Conservation (phyloP, 177 flowering plant species). For the Vitis hybrid region DNA sequence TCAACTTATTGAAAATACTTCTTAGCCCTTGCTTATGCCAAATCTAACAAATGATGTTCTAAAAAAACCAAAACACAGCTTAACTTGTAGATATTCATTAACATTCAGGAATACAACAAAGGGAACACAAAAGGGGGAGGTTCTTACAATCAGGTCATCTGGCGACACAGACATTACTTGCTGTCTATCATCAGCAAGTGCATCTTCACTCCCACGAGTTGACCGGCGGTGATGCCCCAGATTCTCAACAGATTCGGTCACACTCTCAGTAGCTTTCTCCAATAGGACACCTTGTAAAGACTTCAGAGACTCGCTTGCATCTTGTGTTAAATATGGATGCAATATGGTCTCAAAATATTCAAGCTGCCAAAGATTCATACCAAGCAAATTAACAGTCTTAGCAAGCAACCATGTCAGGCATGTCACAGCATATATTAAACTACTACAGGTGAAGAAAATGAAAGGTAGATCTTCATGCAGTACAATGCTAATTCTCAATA, state of each 20-base stretch:
- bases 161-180: constrained; percentile 77
- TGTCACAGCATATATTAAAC: neutral
- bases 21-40: too few species aligned
- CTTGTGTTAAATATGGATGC: constrained; percentile 78
- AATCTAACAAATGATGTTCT: too few species aligned
- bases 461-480: neutral
- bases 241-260: constrained; percentile 61
- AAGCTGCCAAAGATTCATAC: constrained; percentile 59
- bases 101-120: neutral
- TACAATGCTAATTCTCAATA: neutral
- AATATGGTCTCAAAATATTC: constrained; percentile 93
- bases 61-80: too few species aligned
- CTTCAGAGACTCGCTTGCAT: constrained; percentile 84
- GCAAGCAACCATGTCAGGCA: neutral
- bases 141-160: constrained; percentile 92
- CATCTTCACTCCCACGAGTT: constrained; percentile 96
- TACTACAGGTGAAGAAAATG: neutral
- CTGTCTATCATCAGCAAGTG: constrained; percentile 70
- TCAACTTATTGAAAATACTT: too few species aligned
- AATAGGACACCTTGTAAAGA: constrained; percentile 78
- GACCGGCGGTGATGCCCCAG: constrained; percentile 81
- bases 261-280: constrained; percentile 87
- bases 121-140: neutral
- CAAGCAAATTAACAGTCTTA: neutral
- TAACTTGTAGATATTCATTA: neutral